These are phyloP conservation scores for Eryngium alpinum DNA, from an alignment of 140 eudicot genomes.

Conservation along the genomic window DNA sequence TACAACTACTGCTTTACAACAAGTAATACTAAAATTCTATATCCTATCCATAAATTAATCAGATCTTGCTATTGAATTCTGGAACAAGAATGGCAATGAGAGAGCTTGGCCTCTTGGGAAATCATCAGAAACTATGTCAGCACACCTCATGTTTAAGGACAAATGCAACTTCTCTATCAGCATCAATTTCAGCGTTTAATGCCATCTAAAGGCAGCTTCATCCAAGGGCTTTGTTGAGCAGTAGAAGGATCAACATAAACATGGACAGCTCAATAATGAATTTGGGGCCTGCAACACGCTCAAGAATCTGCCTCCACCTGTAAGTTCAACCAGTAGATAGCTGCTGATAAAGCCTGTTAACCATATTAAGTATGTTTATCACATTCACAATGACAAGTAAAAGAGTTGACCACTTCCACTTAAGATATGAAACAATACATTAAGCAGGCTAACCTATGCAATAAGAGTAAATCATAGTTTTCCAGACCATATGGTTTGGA, in stretches of 20 bases:
- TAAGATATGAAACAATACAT: conserved; percentile 1
- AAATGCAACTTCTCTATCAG: not conserved
- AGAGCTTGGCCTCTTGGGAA: not conserved
- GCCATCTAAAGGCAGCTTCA: conserved; percentile 15
- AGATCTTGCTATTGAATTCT: not conserved
- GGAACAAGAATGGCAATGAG: not conserved
- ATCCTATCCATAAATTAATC: conserved; percentile 1
- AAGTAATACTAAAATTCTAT: conserved; percentile 3
- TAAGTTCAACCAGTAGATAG: conserved; percentile 99
- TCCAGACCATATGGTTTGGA: not conserved
- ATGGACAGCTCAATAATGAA: conserved; percentile 49
- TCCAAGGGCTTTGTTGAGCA: conserved; percentile 44
- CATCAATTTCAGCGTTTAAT: not conserved
- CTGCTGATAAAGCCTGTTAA: conserved; percentile 98
- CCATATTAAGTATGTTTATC: conserved; percentile 63
- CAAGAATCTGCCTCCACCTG: conserved; percentile 74
- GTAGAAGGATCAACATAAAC: conserved; percentile 43
- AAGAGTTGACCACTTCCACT: not conserved
- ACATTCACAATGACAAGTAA: conserved; percentile 47
- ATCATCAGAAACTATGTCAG: not conserved
- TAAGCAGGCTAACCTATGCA: not conserved
- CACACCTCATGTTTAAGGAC: not conserved
- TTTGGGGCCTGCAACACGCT: conserved; percentile 34
- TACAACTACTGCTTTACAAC: not conserved
- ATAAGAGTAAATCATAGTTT: not conserved